Base-by-base conservation (phyloP, 805 yeast species). In the Yarrowia osloensis region DNA sequence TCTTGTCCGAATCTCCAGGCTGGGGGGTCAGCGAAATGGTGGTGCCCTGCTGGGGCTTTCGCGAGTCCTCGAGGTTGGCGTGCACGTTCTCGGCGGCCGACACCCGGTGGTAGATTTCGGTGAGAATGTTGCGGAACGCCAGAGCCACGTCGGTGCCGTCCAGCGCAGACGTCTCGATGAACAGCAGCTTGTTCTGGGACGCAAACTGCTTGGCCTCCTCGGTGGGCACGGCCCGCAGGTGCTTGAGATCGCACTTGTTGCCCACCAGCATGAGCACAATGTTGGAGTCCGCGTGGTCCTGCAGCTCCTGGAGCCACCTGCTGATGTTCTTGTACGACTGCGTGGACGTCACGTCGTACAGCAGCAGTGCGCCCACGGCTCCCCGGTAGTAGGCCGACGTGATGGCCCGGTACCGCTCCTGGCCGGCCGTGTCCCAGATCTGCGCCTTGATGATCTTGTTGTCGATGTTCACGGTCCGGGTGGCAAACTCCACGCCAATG, bases 341-440 rank as follows among this genome's bases (percentile, higher is more conserved):
- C 76, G 91, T 97, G 79, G 94, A 94, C 69, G 97, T 86, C 74
- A 94, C 94, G 80, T 94, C 99, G 79, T 94, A 94, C 70, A 94
- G 97, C 68, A 94, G 89, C 74, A 94, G 83, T 4, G 98, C 98
- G 69, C 99, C 99, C 66, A 93, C 97, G 0, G 99, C 98, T 47
- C 98, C 99, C 76, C 99, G 85, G 78, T 94, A 94, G 80, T 94
- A 94, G 6, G 98, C 98, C 67, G 95, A 88, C 35, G 99, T 95
- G 77, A 94, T 94, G 52, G 99, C 98, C 74, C 99, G 86, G 82
- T 95, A 94, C 78, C 99, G 87, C 79, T 94, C 99, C 81, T 94
- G 99, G 69, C 99, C 99, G 1, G 99, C 99, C 40, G 99, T 94
- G 79, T 94, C 99, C 99, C 99, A 94, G 76, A 94, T 94, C 82